Conservation (phyloP, 1,284 basidiomycete genomes). For the Xanthoconium separans region DNA sequence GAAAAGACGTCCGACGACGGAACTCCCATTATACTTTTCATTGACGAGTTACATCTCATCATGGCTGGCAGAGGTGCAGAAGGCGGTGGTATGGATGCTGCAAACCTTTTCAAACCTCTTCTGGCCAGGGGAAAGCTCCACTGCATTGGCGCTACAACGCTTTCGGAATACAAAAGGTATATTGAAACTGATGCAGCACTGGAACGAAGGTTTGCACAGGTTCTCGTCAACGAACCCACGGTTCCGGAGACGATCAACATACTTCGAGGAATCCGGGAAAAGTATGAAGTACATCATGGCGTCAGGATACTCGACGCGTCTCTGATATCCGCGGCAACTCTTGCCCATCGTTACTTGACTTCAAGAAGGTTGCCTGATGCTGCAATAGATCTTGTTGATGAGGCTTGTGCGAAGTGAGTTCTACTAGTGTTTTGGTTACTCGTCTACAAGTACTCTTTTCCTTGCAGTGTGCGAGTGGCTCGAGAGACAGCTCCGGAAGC, state of each 20-base stretch:
- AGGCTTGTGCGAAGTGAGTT: slow-evolving; percentile 82
- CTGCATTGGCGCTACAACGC: slow-evolving; percentile 92
- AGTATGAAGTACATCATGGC: slow-evolving; percentile 84
- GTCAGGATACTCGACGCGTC: slow-evolving; percentile 90
- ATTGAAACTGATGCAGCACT: slow-evolving; percentile 96
- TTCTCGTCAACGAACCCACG: slow-evolving; percentile 89
- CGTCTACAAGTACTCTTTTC: slow-evolving; percentile 7
- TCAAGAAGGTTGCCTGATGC: slow-evolving; percentile 84
- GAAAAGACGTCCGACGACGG: slow-evolving; percentile 89
- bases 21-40: slow-evolving; percentile 87
- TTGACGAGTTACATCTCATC: slow-evolving; percentile 93
- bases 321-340: slow-evolving; percentile 86
- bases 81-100: slow-evolving; percentile 82
- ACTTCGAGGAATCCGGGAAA: slow-evolving; percentile 81
- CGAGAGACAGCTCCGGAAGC: slow-evolving; percentile 94
- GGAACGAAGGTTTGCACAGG: slow-evolving; percentile 94
- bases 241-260: slow-evolving; percentile 94
- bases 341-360: slow-evolving; percentile 94
- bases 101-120: slow-evolving; percentile 88
- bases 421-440: not conserved
- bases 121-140: slow-evolving; percentile 88
- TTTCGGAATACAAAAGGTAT: slow-evolving; percentile 92
- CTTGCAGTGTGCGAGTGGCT: slow-evolving; percentile 80
- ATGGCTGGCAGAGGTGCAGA: slow-evolving; percentile 81
- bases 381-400: slow-evolving; percentile 92